These are phyloP conservation scores for Rhinocladiella similis DNA, from an alignment of 2,329 filamentous ascomycete species.

Conservation along the genomic window DNA sequence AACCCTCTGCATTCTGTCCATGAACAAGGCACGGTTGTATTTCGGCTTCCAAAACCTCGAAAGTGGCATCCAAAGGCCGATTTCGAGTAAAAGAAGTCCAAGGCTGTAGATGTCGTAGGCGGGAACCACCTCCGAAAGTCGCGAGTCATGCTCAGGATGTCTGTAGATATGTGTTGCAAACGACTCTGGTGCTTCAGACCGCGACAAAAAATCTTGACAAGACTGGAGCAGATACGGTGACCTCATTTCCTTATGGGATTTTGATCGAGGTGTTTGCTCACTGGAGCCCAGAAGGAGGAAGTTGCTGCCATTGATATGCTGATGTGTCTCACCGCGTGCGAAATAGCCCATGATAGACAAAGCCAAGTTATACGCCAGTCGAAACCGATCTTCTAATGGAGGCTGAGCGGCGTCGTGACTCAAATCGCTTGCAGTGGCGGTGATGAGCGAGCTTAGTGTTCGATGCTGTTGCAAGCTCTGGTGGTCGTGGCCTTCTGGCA, in stretches of 20 bases:
- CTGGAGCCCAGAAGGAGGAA: slow-evolving; percentile 54
- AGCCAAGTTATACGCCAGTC: slow-evolving; percentile 60
- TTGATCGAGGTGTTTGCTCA: slow-evolving; percentile 30
- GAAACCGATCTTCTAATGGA: slow-evolving; percentile 61
- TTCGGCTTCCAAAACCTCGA: slow-evolving; percentile 65
- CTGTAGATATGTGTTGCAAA: slow-evolving; percentile 60
- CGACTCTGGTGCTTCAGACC: slow-evolving; percentile 34
- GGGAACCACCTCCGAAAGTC: slow-evolving; percentile 24
- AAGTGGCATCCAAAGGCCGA: slow-evolving; percentile 64
- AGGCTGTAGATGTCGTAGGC: slow-evolving; percentile 61
- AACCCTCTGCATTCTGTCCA: slow-evolving; percentile 62
- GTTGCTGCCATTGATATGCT: slow-evolving; percentile 66
- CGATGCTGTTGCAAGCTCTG: slow-evolving; percentile 24
- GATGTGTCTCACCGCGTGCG: slow-evolving; percentile 57
- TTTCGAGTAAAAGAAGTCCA: slow-evolving; percentile 61
- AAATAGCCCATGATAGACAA: slow-evolving; percentile 59
- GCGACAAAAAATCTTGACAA: slow-evolving; percentile 27
- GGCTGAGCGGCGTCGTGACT: slow-evolving; percentile 41
- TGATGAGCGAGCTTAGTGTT: slow-evolving; percentile 26
- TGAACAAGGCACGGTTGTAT: slow-evolving; percentile 63
- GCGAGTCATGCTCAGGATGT: slow-evolving; percentile 49
- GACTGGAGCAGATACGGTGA: slow-evolving; percentile 27
- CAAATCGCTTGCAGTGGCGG: slow-evolving; percentile 24
- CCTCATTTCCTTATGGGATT: slow-evolving; percentile 35
- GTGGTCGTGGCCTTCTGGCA: slow-evolving; percentile 26